Base-by-base conservation (phyloP, 257 asterid species). In the Plantago elongata region DNA sequence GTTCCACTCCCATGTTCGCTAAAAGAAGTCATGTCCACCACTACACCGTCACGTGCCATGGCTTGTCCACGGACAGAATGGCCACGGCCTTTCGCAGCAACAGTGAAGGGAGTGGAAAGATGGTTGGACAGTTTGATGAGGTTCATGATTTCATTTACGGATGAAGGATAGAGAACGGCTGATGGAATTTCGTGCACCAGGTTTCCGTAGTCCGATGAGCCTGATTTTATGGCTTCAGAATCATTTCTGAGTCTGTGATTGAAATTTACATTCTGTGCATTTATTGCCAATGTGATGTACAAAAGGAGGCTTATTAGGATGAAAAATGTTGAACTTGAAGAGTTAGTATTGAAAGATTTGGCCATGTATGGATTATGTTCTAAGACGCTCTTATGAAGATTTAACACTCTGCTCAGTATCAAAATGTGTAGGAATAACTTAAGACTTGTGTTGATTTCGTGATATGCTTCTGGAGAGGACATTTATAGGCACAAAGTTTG, bases 51-150 rank as follows among this genome's bases (percentile, higher is more conserved):
- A 3, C 61, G 69, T 22, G 89, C 76, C 88, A 83, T 85, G 66
- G 92, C 85, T 54, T 88, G 95, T 3, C 96, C 96, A 42, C 89
- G 60, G 3, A 66, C 75, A 0, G 92, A 88, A 54, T 88, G 96
- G 16, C 92, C 95, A 52, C 62, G 73, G 0, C 96, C 96, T 44
- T 81, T 72, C 0, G 89, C 90, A 0, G 95, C 89, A 3, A 88
- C 47, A 3, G 66, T 54, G 43, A 81, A 77, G 4, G 89, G 89
- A 9, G 13, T n/a, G 0, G 79, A 27, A 14, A 60, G 69, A 8
- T 18, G 45, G 64, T 71, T 44, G 7, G 94, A 88, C 13, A 73
- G 55, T 30, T 60, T 69, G 8, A 83, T 60, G n/a, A 88, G 76
- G 7, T 69, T 67, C 13, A 71, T 15, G 11, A 88, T 69, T 45